Evolutionary conservation across 345 rosid species (phyloP).

Genomic region (Melaleuca alternifolia): DNA sequence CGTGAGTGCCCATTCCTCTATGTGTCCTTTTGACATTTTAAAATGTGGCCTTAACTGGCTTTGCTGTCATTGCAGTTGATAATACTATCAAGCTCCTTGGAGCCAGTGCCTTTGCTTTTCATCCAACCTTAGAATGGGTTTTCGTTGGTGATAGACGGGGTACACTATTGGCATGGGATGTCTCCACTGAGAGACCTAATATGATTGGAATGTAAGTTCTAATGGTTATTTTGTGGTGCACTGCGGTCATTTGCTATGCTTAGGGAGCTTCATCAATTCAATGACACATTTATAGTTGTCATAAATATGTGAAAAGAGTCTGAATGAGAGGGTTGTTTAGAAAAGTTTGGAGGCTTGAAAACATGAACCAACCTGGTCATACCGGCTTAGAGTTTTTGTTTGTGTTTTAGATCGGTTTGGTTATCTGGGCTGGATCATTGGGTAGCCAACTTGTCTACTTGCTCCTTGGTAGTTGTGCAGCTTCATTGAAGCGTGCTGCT

Average conservation of each 20-base stretch:
- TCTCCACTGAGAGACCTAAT: constrained; percentile 91
- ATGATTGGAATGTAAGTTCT: constrained; percentile 91
- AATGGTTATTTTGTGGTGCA: neutral
- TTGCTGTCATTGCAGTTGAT: constrained; percentile 53
- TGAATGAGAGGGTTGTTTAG: neutral
- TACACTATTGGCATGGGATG: constrained; percentile 97
- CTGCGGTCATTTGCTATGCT: neutral
- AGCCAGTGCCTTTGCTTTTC: constrained; percentile 93
- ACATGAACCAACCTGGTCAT: neutral
- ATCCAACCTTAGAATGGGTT: constrained; percentile 90
- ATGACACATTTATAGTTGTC: neutral
- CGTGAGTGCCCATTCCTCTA: constrained; percentile 32
- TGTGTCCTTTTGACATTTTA: neutral
- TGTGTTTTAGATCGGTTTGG: neutral
- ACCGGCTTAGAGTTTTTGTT: neutral
- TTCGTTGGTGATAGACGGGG: constrained; percentile 99
- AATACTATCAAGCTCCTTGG: constrained; percentile 90
- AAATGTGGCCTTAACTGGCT: neutral
- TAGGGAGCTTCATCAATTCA: neutral
- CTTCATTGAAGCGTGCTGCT: neutral
- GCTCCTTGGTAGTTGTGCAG: neutral
- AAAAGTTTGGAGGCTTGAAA: neutral
- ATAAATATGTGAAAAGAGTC: neutral
- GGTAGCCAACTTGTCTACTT: neutral
- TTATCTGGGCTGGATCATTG: neutral